phyloP scores from a whole-genome alignment of 257 asterid genomes.

The Buddleja alternifolia region DNA sequence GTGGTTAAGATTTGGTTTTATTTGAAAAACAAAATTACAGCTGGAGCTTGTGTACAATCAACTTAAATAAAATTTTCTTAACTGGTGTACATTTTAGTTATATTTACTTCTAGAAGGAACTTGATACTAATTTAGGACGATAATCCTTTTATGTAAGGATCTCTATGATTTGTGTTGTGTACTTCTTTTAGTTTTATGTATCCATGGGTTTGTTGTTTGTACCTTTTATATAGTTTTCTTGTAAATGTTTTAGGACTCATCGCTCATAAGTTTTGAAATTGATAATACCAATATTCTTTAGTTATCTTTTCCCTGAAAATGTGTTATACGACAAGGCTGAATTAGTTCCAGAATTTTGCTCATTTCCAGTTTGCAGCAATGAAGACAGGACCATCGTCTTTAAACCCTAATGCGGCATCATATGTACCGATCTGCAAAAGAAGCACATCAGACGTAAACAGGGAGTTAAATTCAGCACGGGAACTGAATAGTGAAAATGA shows the following conservation, averaged over 20 bases:
- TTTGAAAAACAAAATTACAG: not conserved
- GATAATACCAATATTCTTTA: not conserved
- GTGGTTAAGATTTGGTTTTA: not conserved
- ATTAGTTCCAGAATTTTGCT: conserved; percentile 1
- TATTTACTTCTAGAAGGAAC: not conserved
- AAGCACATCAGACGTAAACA: conserved; percentile 41
- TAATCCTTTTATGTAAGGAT: not conserved
- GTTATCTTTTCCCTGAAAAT: not conserved
- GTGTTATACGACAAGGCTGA: not conserved
- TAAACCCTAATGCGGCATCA: conserved; percentile 82
- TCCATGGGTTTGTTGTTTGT: too few species aligned
- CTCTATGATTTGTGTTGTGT: too few species aligned
- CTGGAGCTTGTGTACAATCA: not conserved
- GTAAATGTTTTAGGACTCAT: too few species aligned
- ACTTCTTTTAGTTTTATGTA: too few species aligned
- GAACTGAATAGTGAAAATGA: conserved; percentile 45
- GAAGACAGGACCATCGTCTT: conserved; percentile 68
- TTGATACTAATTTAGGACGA: not conserved
- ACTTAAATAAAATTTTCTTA: not conserved
- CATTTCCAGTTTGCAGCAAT: conserved; percentile 46
- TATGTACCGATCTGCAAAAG: conserved; percentile 77
- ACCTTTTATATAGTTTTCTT: too few species aligned
- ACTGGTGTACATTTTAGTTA: not conserved
- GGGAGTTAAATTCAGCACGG: conserved; percentile 33
- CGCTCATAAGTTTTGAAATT: too few species aligned